Evolutionary conservation across 1,284 basidiomycete genomes (phyloP).

Genomic region (Fomitiporia mediterranea): DNA sequence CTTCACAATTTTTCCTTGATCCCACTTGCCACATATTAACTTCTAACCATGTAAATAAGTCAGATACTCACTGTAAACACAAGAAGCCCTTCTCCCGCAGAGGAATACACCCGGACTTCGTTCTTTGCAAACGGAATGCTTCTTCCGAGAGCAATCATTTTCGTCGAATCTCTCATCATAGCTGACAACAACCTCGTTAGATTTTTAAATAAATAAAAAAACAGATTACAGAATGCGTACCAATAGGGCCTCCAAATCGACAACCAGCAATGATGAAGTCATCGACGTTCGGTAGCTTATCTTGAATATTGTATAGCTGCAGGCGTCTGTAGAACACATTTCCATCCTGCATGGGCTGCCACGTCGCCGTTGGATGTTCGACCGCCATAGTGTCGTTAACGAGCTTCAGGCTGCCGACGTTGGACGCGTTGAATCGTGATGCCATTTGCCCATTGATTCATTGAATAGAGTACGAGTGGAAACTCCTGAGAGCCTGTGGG

Average conservation of each 20-base stretch:
- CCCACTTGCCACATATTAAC: conserved; percentile 58
- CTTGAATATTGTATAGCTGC: conserved; percentile 80
- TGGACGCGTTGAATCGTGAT: too few relatives aligned
- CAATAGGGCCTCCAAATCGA: conserved; percentile 84
- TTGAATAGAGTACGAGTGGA: too few relatives aligned
- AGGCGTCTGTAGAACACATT: conserved; percentile 76
- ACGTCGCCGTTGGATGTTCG: conserved; percentile 70
- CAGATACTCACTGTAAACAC: conserved; percentile 50
- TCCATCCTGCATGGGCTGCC: conserved; percentile 78
- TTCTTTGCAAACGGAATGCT: conserved; percentile 64
- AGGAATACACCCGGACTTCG: conserved; percentile 73
- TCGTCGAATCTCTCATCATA: conserved; percentile 81
- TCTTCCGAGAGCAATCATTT: conserved; percentile 72
- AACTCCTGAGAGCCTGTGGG: too few relatives aligned
- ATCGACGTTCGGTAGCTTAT: conserved; percentile 73
- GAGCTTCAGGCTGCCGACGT: too few relatives aligned
- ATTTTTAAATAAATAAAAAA: background rate
- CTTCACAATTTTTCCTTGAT: conserved; percentile 72
- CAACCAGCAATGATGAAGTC: conserved; percentile 83
- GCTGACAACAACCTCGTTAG: conserved; percentile 43
- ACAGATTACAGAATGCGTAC: conserved; percentile 38
- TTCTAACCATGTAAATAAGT: conserved; percentile 22
- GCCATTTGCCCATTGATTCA: too few relatives aligned
- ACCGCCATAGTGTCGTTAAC: too few relatives aligned
- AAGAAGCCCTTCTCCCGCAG: conserved; percentile 63